phyloP scores from a whole-genome alignment of 208 protist species.

The Trypanosoma cruzi region DNA sequence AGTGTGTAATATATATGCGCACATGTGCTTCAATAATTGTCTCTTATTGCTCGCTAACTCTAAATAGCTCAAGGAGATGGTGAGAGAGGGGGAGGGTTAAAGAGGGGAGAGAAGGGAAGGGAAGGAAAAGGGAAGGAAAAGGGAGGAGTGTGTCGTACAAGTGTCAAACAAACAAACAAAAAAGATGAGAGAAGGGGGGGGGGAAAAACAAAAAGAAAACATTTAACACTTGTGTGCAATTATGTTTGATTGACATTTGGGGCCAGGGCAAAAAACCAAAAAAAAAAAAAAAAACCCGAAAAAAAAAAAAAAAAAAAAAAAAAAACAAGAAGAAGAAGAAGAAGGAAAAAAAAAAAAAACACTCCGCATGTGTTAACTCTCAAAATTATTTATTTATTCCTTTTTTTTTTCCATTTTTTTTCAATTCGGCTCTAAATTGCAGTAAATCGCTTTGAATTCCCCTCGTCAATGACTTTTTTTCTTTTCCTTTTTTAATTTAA shows the following conservation, averaged over 20 bases:
- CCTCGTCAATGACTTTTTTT: neutral
- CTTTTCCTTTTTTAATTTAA: neutral
- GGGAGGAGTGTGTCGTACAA: too few species aligned
- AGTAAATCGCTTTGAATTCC: neutral
- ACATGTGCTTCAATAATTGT: neutral
- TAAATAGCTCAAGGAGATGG: neutral
- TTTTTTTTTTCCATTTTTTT: conserved; percentile 8
- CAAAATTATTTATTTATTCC: neutral
- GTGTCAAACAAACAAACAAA: too few species aligned
- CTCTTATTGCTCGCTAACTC: neutral
- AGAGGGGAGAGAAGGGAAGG: too few species aligned
- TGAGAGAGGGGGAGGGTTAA: neutral
- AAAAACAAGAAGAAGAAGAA: conserved; percentile 7
- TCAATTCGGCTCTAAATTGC: too few species aligned
- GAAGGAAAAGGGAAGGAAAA: too few species aligned
- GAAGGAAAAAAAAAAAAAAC: conserved; percentile 1
- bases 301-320: conserved; percentile 21
- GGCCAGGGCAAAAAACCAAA: too few species aligned
- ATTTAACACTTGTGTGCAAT: neutral
- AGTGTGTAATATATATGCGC: neutral
- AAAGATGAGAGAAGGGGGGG: neutral
- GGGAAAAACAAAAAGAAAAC: too few species aligned
- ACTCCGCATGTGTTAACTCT: neutral
- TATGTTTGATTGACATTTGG: neutral
- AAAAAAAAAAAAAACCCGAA: conserved; percentile 3